These are phyloP conservation scores for Gomphus sp. DNA, from an alignment of 1,284 basidiomycete genomes.

Conservation along the genomic window DNA sequence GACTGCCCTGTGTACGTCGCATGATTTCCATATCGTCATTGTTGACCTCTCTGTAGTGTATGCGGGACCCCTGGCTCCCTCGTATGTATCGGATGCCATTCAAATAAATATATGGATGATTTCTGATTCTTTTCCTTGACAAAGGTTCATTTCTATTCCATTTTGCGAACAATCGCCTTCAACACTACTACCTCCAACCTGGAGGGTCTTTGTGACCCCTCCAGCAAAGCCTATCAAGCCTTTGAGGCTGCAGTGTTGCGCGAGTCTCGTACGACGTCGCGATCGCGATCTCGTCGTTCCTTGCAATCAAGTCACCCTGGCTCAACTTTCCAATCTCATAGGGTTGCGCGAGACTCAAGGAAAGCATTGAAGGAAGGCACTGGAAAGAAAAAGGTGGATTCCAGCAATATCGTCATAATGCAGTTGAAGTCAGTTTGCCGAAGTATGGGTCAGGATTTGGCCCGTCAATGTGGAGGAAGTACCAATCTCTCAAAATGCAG, in stretches of 20 bases:
- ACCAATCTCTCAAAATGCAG: constrained; percentile 37
- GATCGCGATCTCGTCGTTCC: neutral
- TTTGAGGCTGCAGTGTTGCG: neutral
- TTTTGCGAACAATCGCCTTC: constrained; percentile 40
- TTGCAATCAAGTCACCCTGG: neutral
- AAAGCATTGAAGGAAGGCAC: neutral
- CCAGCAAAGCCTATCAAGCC: neutral
- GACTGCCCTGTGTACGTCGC: constrained; percentile 45
- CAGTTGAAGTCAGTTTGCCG: neutral
- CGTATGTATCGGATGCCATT: neutral
- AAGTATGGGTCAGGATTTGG: neutral
- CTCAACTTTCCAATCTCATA: neutral
- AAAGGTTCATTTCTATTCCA: constrained; percentile 46
- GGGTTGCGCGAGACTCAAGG: neutral
- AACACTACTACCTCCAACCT: constrained; percentile 32
- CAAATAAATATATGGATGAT: neutral
- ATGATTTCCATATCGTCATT: neutral
- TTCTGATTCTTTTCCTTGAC: neutral
- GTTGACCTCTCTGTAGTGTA: constrained; percentile 21
- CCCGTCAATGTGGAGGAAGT: constrained; percentile 18
- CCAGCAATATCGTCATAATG: neutral
- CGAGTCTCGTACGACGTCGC: neutral
- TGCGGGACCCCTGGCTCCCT: constrained; percentile 75
- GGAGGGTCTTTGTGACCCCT: constrained; percentile 11
- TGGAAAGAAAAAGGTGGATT: neutral